Base-by-base conservation (phyloP, 1,284 basidiomycete genomes). In the Malassezia nana region DNA sequence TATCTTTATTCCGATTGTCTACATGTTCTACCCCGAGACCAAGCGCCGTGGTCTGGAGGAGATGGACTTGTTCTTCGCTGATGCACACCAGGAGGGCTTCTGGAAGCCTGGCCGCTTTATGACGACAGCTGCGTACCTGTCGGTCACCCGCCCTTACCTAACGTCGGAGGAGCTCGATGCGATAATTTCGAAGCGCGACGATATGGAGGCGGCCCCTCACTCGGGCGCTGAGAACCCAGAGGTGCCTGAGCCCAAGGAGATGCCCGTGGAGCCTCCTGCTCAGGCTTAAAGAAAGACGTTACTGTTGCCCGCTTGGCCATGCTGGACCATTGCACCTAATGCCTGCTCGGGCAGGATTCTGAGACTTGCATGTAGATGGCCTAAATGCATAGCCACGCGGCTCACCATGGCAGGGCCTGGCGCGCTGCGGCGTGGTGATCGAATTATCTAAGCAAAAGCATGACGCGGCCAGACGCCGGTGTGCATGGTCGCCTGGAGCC, bases 11-110 rank as follows among this genome's bases (percentile, higher is more conserved):
- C 59, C 67, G 41, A 58, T 72, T 46, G 65, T 74, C 39, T 74
- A 63, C 51, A 46, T 59, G 38, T 68, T 74, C 55, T 74, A 66
- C 59, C 70, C 72, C 24, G 73, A 75, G 52, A 75, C 73, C 35
- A 68, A 64, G 52, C 58, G 63, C 22, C 64, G 73, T 47, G 61
- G 62, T 15, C 64, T 74, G 22, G 72, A 74, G 56, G 65, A 72
- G 26, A 68, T 74, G 59, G 65, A 68, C 32, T 38, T 72, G 43
- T 57, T 55, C 55, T 57, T 64, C 42, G 50, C 55, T 29, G 57
- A 66, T 47, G 49, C 62, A 12, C 57, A 67, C 55, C 53, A 59
- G 2, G 53, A 55, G 30, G 57, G 56, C 43, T 46, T 59, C 53
- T 65, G 63, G 63, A 54, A 52, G 30, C 32, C 47, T 6, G 35